Conservation (phyloP, 2,329 filamentous ascomycete genomes). For the Pseudogymnoascus sp. region DNA sequence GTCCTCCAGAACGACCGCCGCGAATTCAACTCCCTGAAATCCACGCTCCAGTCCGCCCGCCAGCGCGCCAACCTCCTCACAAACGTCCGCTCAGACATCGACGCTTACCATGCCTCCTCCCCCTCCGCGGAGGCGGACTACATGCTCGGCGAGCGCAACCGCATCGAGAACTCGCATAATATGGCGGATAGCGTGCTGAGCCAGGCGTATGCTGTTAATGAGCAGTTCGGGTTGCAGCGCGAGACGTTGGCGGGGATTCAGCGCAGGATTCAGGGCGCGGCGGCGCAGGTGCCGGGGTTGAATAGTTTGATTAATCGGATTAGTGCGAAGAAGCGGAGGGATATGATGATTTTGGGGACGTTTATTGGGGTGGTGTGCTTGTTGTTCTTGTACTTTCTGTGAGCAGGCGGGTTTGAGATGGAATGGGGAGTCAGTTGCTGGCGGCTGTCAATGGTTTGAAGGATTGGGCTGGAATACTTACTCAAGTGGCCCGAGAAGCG, state of each 20-base stretch:
- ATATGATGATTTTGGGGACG: constrained; percentile 83
- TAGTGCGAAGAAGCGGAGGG: constrained; percentile 86
- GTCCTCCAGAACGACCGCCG: constrained; percentile 79
- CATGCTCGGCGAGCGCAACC: constrained; percentile 82
- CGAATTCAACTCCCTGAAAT: constrained; percentile 68
- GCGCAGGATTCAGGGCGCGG: constrained; percentile 77
- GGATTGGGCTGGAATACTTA: not conserved
- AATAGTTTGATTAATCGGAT: constrained; percentile 89
- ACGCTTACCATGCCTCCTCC: constrained; percentile 75
- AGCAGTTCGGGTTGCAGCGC: constrained; percentile 78
- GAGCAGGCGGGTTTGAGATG: constrained; percentile 22
- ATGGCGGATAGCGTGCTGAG: constrained; percentile 85
- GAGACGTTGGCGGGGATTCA: constrained; percentile 87
- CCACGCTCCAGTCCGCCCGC: constrained; percentile 66
- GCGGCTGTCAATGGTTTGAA: not conserved
- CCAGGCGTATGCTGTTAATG: constrained; percentile 94
- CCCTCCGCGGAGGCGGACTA: constrained; percentile 87
- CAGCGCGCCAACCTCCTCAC: constrained; percentile 83
- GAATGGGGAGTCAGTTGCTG: not conserved
- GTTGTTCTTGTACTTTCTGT: constrained; percentile 72
- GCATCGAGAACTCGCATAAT: constrained; percentile 81
- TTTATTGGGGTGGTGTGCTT: constrained; percentile 92
- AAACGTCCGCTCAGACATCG: constrained; percentile 86
- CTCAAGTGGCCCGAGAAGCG: not conserved
- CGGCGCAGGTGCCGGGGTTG: constrained; percentile 84